phyloP scores from a whole-genome alignment of 768 basidiomycete genomes.

The Boletus rex-veris region DNA sequence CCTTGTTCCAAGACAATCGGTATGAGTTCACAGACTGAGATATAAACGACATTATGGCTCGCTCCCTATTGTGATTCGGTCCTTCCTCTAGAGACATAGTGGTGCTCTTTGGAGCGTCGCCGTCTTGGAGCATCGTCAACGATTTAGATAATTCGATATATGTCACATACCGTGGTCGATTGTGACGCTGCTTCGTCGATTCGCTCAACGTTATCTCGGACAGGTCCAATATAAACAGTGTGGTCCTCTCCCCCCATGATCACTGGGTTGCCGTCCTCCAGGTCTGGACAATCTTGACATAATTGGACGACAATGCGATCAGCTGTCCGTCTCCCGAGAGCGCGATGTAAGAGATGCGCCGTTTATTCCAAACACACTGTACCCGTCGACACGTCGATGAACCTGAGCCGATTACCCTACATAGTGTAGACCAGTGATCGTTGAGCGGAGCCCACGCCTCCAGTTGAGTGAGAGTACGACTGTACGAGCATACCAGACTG shows the following conservation, averaged over 20 bases:
- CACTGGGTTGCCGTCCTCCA: slow-evolving; percentile 10
- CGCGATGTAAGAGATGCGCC: slow-evolving; percentile 6
- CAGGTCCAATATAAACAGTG: too few relatives aligned
- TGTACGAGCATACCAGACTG: neutral
- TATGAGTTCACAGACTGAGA: neutral
- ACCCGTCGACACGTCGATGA: neutral
- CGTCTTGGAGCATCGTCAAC: neutral
- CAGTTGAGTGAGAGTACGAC: neutral
- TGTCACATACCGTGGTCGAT: neutral
- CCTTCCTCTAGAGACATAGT: neutral
- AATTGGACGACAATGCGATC: slow-evolving; percentile 9
- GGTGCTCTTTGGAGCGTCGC: neutral
- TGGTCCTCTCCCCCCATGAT: neutral
- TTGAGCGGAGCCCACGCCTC: neutral
- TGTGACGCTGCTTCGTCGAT: neutral
- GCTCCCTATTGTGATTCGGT: neutral
- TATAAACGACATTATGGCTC: neutral
- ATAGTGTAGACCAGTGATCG: too few relatives aligned
- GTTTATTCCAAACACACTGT: too few relatives aligned
- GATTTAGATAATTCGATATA: neutral
- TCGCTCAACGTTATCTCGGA: neutral
- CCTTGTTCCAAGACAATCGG: neutral
- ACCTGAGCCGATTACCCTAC: neutral
- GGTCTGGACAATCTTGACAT: slow-evolving; percentile 10
- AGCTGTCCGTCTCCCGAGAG: slow-evolving; percentile 9